Conservation (phyloP, 805 yeast genomes). For the Danielozyma ontarioensis region DNA sequence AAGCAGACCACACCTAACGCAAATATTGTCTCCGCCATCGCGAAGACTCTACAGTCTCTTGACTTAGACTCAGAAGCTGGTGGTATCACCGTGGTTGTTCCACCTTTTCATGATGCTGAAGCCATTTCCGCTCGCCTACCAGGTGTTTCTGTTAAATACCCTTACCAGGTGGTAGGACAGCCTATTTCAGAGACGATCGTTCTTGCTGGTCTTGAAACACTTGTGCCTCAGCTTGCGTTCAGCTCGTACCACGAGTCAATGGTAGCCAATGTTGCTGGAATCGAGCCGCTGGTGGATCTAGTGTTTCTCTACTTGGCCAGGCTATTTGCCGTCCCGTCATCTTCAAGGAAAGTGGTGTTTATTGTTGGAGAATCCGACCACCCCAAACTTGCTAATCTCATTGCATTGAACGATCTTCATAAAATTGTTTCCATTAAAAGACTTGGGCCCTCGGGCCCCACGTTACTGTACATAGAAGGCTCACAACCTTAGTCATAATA, state of each 20-base stretch:
- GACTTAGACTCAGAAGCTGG: background rate
- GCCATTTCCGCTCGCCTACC: no score
- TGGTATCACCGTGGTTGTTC: background rate
- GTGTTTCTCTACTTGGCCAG: conserved; percentile 12
- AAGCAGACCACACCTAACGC: background rate
- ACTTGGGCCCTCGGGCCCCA: no score
- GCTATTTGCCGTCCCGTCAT: conserved; percentile 11
- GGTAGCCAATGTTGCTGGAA: conserved; percentile 9
- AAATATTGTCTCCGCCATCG: background rate
- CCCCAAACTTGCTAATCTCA: background rate
- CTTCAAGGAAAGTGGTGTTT: background rate
- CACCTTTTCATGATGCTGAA: background rate
- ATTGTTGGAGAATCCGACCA: background rate
- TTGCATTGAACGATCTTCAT: background rate
- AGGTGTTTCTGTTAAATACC: conserved; percentile 1
- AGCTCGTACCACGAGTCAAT: background rate
- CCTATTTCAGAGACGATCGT: conserved; percentile 7
- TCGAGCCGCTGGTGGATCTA: conserved; percentile 16
- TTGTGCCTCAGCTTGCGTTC: conserved; percentile 18
- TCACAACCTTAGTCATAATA: background rate
- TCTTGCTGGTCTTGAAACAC: conserved; percentile 14
- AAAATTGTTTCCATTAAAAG: no score
- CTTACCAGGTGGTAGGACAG: conserved; percentile 12
- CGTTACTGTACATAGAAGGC: background rate
- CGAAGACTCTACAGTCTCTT: conserved; percentile 2